Base-by-base conservation (phyloP, 2,329 filamentous ascomycete species). In the Cryphonectria radicalis region DNA sequence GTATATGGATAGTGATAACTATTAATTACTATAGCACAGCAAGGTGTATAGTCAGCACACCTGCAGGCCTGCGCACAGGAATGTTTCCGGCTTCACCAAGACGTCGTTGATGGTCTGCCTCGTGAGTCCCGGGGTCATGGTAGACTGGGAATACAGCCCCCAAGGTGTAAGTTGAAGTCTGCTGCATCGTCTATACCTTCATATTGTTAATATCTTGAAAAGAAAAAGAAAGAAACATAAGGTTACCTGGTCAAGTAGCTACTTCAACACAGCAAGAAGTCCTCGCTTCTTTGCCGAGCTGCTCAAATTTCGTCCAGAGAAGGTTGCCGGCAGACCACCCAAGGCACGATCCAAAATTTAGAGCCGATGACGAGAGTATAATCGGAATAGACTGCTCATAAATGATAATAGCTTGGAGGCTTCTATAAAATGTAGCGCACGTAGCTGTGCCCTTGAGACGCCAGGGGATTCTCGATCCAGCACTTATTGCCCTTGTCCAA, bases 211-310 rank as follows among this genome's bases (percentile, higher is more conserved):
- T 11, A 40, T 11, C 37, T 40, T 40, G 37, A 11, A 0, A 32
- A 13, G 37, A 11, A 3, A 32, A 32, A 32, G 32, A 11, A 3
- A 11, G 1, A 3, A 40, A 40, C 1, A 46, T 37, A 70, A 70
- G 70, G 60, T 70, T 6, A 67, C 68, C 4, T 70, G 64, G 50
- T 67, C 73, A 43, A 68, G 66, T 13, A 71, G 68, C 13, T 67
- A 73, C 53, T 74, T 74, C 50, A 66, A 66, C 1, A 64, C 63
- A 11, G 59, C 67, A 25, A 69, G 69, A 37, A 71, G 59, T 42
- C 40, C 60, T 28, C 73, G 71, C 25, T 73, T 67, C 59, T 73
- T 71, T 13, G 22, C 43, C 7, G 73, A 71, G 1, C 71, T 71
- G 35, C 59, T 55, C 13, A 28, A 37, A 13, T 74, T 71, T 32